Conservation (phyloP, 257 asterid species). For the Mitragyna speciosa region DNA sequence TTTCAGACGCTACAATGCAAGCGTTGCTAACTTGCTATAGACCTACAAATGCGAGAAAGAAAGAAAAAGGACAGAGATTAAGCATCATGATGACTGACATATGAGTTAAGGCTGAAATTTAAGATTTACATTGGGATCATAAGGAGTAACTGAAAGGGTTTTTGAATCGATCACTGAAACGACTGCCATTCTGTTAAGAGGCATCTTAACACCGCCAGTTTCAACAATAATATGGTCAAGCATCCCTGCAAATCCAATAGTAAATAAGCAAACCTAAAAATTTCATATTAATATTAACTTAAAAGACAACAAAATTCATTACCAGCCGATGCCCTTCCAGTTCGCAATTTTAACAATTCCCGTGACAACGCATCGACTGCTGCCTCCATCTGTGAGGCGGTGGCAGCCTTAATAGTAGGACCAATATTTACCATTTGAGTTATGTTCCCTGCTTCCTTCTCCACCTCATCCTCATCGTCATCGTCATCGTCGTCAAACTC, state of each 20-base stretch:
- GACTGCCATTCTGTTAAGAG: conserved; percentile 82
- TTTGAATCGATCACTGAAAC: conserved; percentile 86
- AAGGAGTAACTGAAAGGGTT: conserved; percentile 82
- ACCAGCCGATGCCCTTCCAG: conserved; percentile 94
- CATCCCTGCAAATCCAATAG: conserved; percentile 59
- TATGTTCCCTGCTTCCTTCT: conserved; percentile 22
- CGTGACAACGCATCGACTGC: conserved; percentile 83
- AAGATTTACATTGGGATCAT: conserved; percentile 67
- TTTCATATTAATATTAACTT: not conserved
- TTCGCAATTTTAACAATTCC: conserved; percentile 78
- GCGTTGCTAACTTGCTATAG: not conserved
- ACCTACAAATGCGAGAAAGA: not conserved
- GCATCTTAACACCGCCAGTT: conserved; percentile 64
- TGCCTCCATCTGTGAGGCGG: conserved; percentile 75
- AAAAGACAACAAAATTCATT: conserved; percentile 9
- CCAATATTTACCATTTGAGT: conserved; percentile 41
- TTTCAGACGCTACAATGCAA: not conserved
- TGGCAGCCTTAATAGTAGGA: conserved; percentile 45
- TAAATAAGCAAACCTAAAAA: not conserved
- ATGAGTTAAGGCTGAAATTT: not conserved
- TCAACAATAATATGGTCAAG: conserved; percentile 94
- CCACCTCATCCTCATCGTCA: conserved; percentile 27
- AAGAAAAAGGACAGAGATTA: not conserved
- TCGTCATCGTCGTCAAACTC: conserved; percentile 45
- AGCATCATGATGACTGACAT: not conserved